phyloP scores from a whole-genome alignment of 768 basidiomycete genomes.

The Psilocybe azurescens region DNA sequence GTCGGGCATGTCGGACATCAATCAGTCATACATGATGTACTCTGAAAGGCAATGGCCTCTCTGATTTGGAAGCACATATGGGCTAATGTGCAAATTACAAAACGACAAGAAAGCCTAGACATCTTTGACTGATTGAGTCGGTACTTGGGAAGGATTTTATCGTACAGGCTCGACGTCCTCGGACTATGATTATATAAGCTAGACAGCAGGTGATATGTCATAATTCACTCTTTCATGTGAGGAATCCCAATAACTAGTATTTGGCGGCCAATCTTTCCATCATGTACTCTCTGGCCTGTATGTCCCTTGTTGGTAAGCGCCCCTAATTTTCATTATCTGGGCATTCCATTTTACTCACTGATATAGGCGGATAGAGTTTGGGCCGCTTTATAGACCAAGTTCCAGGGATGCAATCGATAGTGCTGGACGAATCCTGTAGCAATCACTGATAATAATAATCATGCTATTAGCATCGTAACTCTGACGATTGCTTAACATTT shows the following conservation, averaged over 20 bases:
- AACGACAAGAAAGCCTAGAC: too few relatives aligned
- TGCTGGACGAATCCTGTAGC: slow-evolving; percentile 42
- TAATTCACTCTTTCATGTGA: too few relatives aligned
- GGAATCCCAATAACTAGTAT: slow-evolving; percentile 32
- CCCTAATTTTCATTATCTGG: neutral
- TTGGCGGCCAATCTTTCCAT: slow-evolving; percentile 42
- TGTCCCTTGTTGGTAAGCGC: neutral
- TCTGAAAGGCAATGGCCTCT: too few relatives aligned
- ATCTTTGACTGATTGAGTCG: too few relatives aligned
- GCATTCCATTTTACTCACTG: slow-evolving; percentile 29
- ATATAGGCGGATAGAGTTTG: slow-evolving; percentile 55
- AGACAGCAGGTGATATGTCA: neutral
- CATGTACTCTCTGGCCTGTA: slow-evolving; percentile 41
- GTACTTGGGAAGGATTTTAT: too few relatives aligned
- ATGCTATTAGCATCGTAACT: neutral
- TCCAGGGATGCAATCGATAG: slow-evolving; percentile 57
- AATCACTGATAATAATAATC: slow-evolving; percentile 11
- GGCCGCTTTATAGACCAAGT: slow-evolving; percentile 50
- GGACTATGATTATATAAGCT: neutral
- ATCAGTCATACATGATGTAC: too few relatives aligned
- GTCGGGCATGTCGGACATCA: too few relatives aligned
- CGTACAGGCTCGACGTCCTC: too few relatives aligned
- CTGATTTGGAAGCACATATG: too few relatives aligned
- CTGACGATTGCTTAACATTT: too few relatives aligned
- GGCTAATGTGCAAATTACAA: too few relatives aligned